These are phyloP conservation scores for Penicillium soppii DNA, from an alignment of 495 filamentous ascomycete genomes.

Conservation along the genomic window DNA sequence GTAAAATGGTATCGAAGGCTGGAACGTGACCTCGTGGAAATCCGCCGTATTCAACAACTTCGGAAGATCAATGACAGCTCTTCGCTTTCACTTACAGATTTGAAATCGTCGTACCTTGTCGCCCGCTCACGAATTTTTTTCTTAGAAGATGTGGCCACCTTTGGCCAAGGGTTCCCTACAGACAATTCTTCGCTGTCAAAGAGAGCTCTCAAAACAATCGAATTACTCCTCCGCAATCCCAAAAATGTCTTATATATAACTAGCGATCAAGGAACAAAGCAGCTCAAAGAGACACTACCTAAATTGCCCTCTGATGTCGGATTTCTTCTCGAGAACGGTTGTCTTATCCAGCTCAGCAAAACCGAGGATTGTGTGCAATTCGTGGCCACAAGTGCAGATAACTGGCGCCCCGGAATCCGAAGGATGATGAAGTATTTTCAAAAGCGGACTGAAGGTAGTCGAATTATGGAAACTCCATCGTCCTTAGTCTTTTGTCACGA, in stretches of 20 bases:
- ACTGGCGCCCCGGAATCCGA: constrained; percentile 72
- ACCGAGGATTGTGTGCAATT: constrained; percentile 64
- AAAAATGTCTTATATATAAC: constrained; percentile 81
- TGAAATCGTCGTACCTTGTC: constrained; percentile 59
- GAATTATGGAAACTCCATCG: constrained; percentile 74
- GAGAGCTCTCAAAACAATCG: constrained; percentile 64
- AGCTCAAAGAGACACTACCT: constrained; percentile 68
- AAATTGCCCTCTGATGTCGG: constrained; percentile 62
- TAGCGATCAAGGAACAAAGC: constrained; percentile 73
- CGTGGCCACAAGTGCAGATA: constrained; percentile 58
- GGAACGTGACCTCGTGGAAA: constrained; percentile 53
- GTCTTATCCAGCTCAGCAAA: constrained; percentile 65
- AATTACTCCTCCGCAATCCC: constrained; percentile 64
- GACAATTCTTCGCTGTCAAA: constrained; percentile 39
- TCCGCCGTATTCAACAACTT: constrained; percentile 67
- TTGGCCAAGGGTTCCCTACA: constrained; percentile 57
- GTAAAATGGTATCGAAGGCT: constrained; percentile 71
- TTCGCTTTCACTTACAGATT: constrained; percentile 59
- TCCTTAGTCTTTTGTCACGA: constrained; percentile 78
- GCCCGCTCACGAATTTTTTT: constrained; percentile 69
- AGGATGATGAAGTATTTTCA: constrained; percentile 77
- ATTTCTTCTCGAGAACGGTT: constrained; percentile 86
- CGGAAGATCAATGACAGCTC: constrained; percentile 71
- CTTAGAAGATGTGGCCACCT: constrained; percentile 77
- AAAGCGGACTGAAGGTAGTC: constrained; percentile 79